Percentiles rank a stretch among this genome's conserved stretches.
These are phyloP conservation scores for Coniochaeta sp. DNA, from an alignment of 2,329 filamentous ascomycete species.

Conservation along the genomic window DNA sequence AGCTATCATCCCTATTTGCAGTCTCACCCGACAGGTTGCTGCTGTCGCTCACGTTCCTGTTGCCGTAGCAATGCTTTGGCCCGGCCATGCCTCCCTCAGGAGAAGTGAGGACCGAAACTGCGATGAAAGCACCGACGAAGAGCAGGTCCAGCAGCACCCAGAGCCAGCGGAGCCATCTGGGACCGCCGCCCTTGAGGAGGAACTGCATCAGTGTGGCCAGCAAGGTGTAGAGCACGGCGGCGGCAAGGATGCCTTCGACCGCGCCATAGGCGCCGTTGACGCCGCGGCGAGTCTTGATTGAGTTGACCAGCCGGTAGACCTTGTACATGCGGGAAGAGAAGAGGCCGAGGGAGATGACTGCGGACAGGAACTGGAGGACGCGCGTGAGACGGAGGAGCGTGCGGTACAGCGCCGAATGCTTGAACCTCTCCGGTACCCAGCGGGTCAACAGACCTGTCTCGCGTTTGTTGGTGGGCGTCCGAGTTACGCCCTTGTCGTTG, in stretches of 20 bases:
- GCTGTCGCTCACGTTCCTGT: constrained; percentile 5
- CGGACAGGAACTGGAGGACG: constrained; percentile 34
- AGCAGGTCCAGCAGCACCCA: constrained; percentile 30
- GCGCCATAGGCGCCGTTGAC: constrained; percentile 23
- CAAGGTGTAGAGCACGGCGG: constrained; percentile 34
- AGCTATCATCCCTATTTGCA: constrained; percentile 15
- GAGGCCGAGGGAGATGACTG: constrained; percentile 31
- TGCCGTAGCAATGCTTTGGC: constrained; percentile 17
- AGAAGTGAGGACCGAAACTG: constrained; percentile 30
- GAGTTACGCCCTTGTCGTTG: not conserved
- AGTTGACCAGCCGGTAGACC: constrained; percentile 26
- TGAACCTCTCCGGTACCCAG: constrained; percentile 10
- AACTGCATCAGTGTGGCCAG: constrained; percentile 24
- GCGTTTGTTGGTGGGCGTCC: not conserved
- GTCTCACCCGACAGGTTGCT: constrained; percentile 11
- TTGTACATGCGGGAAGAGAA: constrained; percentile 33
- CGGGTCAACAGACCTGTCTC: constrained; percentile 12
- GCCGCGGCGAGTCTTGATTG: constrained; percentile 21
- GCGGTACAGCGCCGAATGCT: constrained; percentile 11
- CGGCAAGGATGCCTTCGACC: constrained; percentile 36
- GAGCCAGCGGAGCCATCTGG: constrained; percentile 26
- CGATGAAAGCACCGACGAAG: constrained; percentile 34
- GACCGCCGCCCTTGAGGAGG: constrained; percentile 23
- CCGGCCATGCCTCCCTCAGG: constrained; percentile 25
- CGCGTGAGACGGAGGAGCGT: constrained; percentile 27